A percentile compares a stretch with the other conserved stretches of the same genome.
These are phyloP conservation scores for Penicillium sp. DNA, from an alignment of 2,329 filamentous ascomycete species.

Conservation along the genomic window DNA sequence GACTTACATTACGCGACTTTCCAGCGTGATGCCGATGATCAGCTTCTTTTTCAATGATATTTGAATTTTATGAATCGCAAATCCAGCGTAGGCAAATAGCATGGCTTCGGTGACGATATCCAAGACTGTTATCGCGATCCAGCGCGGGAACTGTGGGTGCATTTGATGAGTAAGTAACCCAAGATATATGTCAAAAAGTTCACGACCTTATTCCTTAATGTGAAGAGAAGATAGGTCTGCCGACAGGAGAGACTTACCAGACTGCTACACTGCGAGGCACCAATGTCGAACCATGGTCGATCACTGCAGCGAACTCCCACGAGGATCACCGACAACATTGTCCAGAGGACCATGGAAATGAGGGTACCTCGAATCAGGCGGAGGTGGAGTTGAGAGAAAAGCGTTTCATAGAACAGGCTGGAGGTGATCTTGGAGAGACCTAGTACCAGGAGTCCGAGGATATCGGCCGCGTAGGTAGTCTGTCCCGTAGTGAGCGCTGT, in stretches of 20 bases:
- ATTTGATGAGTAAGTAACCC: background rate
- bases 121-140: slow-evolving; percentile 12
- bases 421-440: slow-evolving; percentile 14
- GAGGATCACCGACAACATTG: slow-evolving; percentile 1
- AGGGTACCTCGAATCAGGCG: slow-evolving; percentile 2
- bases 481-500: background rate
- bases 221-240: no score
- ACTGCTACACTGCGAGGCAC: slow-evolving; percentile 3
- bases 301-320: slow-evolving; percentile 9
- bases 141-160: slow-evolving; percentile 7
- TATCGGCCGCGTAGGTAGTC: slow-evolving; percentile 12
- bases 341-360: slow-evolving; percentile 5
- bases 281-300: slow-evolving; percentile 12
- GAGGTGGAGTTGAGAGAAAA: slow-evolving; percentile 10
- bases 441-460: slow-evolving; percentile 9
- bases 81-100: slow-evolving; percentile 6
- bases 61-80: slow-evolving; percentile 10
- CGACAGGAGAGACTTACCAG: slow-evolving; percentile 3
- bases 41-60: slow-evolving; percentile 12
- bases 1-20: slow-evolving; percentile 15
- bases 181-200: background rate
- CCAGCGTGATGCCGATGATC: slow-evolving; percentile 8
- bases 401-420: slow-evolving; percentile 11
- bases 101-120: slow-evolving; percentile 11
- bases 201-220: no score